Evolutionary conservation across 805 yeast genomes (phyloP).

Genomic region (Zygosaccharomyces gambellarensis): DNA sequence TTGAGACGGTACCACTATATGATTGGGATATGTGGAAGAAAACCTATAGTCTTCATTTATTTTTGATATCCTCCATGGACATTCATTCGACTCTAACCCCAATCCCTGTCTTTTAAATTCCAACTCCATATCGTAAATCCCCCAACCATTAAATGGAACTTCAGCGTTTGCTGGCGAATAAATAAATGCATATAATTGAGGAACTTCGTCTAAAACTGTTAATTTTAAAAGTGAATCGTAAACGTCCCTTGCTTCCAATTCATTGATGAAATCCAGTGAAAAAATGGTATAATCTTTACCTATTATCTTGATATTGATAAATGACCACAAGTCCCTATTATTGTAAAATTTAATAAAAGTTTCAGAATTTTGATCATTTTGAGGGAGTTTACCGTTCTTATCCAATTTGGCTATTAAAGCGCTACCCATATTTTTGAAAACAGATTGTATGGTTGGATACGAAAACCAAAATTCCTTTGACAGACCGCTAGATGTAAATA

Average conservation of each 20-base stretch:
- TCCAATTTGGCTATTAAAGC: constrained; percentile 32
- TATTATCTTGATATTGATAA: constrained; percentile 59
- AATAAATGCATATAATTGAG: constrained; percentile 72
- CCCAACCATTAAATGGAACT: constrained; percentile 64
- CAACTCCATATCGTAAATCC: constrained; percentile 49
- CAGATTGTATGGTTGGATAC: constrained; percentile 72
- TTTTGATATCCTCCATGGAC: constrained; percentile 64
- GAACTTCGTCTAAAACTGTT: constrained; percentile 49
- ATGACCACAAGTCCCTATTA: constrained; percentile 32
- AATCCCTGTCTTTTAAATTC: constrained; percentile 77
- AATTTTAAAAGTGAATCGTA: constrained; percentile 65
- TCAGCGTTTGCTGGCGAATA: constrained; percentile 76
- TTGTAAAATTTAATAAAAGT: constrained; percentile 7
- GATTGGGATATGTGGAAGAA: constrained; percentile 70
- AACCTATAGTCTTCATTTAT: constrained; percentile 62
- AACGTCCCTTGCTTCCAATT: constrained; percentile 59
- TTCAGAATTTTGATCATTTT: constrained; percentile 1
- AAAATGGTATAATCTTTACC: constrained; percentile 84
- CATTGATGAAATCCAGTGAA: constrained; percentile 66
- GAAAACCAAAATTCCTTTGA: constrained; percentile 82
- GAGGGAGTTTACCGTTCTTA: constrained; percentile 9
- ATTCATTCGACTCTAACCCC: constrained; percentile 28
- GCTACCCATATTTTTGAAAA: constrained; percentile 53
- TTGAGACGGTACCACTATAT: constrained; percentile 63
- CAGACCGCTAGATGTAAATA: constrained; percentile 44